Conservation (phyloP, 2,329 filamentous ascomycete genomes). For the Proliferodiscus dingleyae region DNA sequence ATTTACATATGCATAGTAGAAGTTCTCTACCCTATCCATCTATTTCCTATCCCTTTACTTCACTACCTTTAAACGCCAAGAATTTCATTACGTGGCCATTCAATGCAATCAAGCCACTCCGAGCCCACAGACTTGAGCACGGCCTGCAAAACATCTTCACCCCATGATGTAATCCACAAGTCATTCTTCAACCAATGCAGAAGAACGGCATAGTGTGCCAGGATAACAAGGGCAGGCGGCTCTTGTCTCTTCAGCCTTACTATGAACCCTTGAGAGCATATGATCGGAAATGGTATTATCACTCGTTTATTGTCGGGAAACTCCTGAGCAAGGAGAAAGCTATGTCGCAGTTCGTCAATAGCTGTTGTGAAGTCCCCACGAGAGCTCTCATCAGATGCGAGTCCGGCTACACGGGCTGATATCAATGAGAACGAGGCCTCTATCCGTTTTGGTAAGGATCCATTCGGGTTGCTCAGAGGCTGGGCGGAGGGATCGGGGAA, state of each 20-base stretch:
- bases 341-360: conserved; percentile 1
- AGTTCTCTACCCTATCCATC: too few species aligned
- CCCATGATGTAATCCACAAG: conserved; percentile 14
- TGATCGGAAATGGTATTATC: conserved; percentile 7
- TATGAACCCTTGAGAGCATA: conserved; percentile 6
- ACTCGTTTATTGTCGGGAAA: not conserved
- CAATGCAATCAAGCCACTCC: conserved; percentile 4
- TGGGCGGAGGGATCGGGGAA: not conserved
- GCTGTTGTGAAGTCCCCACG: not conserved
- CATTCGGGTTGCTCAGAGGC: not conserved
- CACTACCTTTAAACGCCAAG: too few species aligned
- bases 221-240: conserved; percentile 10
- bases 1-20: too few species aligned
- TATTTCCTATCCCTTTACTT: too few species aligned
- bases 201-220: conserved; percentile 15
- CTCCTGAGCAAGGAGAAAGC: conserved; percentile 5
- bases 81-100: not conserved
- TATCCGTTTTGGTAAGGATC: not conserved
- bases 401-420: not conserved
- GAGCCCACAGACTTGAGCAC: not conserved
- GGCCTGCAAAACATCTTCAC: conserved; percentile 13
- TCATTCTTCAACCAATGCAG: conserved; percentile 7
- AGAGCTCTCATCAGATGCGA: not conserved
- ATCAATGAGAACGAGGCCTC: not conserved
- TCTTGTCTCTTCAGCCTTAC: conserved; percentile 1